Evolutionary conservation across 495 filamentous ascomycete genomes (phyloP).

Genomic region (Echria macrotheca): DNA sequence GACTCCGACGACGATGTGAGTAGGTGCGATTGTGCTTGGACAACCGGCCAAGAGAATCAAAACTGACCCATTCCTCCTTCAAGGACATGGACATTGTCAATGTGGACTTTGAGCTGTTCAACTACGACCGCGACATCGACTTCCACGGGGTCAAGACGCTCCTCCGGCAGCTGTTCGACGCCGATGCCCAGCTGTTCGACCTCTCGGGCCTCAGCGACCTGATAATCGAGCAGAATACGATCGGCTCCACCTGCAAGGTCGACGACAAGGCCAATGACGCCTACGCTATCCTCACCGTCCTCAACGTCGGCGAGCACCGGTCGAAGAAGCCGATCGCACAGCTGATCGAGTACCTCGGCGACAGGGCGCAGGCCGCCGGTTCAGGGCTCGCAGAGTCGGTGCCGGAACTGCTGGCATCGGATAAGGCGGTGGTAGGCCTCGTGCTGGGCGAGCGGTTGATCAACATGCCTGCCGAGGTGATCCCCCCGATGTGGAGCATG

Average conservation of each 20-base stretch:
- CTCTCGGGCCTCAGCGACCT: constrained; percentile 80
- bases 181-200: constrained; percentile 77
- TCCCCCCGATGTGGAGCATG: constrained; percentile 96
- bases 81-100: constrained; percentile 87
- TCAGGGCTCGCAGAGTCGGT: constrained; percentile 12
- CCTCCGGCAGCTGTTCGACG: constrained; percentile 88
- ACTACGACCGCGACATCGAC: constrained; percentile 82
- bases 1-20: constrained; percentile 32
- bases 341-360: constrained; percentile 64
- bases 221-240: constrained; percentile 78
- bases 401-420: constrained; percentile 18
- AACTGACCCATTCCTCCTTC: background rate
- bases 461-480: constrained; percentile 88
- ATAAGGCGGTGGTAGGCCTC: constrained; percentile 62
- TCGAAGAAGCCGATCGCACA: constrained; percentile 64
- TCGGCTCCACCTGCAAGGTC: constrained; percentile 93
- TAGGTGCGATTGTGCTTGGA: constrained; percentile 27
- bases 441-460: constrained; percentile 87
- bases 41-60: no score
- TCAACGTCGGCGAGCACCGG: constrained; percentile 78
- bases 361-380: constrained; percentile 47
- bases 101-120: constrained; percentile 98
- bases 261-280: constrained; percentile 92
- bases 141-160: constrained; percentile 93
- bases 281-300: constrained; percentile 86